Evolutionary conservation across 2,329 filamentous ascomycete genomes (phyloP).

Genomic region (Aspergillus oerlinghausenensis): DNA sequence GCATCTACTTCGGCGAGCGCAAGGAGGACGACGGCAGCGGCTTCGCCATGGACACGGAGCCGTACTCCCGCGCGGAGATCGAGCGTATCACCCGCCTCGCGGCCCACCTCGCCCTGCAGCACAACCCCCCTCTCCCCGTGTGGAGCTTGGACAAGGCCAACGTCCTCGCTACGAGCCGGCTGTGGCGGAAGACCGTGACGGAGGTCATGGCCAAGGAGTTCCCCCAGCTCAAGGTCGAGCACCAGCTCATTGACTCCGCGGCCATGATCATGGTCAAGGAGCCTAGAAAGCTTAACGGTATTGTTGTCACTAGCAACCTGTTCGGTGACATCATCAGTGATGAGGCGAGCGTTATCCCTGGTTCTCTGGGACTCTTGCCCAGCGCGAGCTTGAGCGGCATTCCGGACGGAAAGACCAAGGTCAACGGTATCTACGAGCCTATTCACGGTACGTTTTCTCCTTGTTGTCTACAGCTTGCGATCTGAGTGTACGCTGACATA

Average conservation of each 20-base stretch:
- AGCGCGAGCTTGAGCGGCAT: conserved; percentile 82
- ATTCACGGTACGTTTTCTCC: conserved; percentile 68
- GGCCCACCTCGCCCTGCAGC: conserved; percentile 72
- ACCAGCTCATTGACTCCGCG: conserved; percentile 93
- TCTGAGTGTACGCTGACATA: neutral
- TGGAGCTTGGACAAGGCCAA: conserved; percentile 95
- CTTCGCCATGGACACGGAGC: conserved; percentile 78
- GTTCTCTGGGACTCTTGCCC: conserved; percentile 80
- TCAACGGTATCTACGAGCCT: conserved; percentile 95
- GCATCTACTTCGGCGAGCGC: conserved; percentile 92
- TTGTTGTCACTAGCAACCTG: conserved; percentile 88
- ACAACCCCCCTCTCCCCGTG: conserved; percentile 71
- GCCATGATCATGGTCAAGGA: conserved; percentile 98
- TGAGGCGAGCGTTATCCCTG: conserved; percentile 91
- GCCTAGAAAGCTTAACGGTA: conserved; percentile 78
- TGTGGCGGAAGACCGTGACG: conserved; percentile 84
- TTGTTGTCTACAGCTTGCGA: neutral
- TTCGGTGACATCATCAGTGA: conserved; percentile 96
- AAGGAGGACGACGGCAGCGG: conserved; percentile 70
- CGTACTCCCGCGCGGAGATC: conserved; percentile 79
- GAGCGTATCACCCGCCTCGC: conserved; percentile 82
- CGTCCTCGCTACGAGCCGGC: conserved; percentile 79
- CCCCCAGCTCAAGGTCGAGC: conserved; percentile 74
- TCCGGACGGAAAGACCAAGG: conserved; percentile 76
- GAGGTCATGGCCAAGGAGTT: conserved; percentile 87